phyloP scores from a whole-genome alignment of 345 rosid species.

The Populus ilicifolia region DNA sequence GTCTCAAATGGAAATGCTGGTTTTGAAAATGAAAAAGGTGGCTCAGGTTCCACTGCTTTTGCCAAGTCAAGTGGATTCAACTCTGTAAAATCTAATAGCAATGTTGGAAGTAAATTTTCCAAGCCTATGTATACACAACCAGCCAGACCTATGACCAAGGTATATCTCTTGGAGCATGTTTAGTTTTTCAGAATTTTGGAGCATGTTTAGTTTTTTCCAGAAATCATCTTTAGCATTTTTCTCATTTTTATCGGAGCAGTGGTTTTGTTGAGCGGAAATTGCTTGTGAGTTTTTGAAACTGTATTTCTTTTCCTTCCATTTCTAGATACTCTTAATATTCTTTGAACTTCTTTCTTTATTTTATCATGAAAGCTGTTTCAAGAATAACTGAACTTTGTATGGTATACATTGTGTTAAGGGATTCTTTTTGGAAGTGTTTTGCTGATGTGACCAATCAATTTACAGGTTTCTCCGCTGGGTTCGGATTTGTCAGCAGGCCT shows the following conservation, averaged over 20 bases:
- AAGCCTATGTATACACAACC: slow-evolving; percentile 28
- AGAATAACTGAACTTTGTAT: background rate
- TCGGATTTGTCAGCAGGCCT: slow-evolving; percentile 36
- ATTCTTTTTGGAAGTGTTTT: slow-evolving; percentile 6
- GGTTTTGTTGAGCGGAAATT: background rate
- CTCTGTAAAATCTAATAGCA: slow-evolving; percentile 32
- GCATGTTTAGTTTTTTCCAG: background rate
- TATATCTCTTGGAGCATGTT: slow-evolving; percentile 10
- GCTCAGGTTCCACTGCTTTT: slow-evolving; percentile 28
- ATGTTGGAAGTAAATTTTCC: slow-evolving; percentile 28
- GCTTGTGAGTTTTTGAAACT: background rate
- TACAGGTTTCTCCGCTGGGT: slow-evolving; percentile 35
- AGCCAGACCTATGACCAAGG: slow-evolving; percentile 46
- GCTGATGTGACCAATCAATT: slow-evolving; percentile 2
- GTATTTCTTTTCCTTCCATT: background rate
- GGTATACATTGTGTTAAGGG: background rate
- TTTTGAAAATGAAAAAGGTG: slow-evolving; percentile 30
- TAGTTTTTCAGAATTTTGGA: background rate
- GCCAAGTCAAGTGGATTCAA: slow-evolving; percentile 23
- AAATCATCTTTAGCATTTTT: background rate
- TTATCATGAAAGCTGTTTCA: background rate
- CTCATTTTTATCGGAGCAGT: background rate
- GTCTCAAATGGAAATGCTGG: slow-evolving; percentile 33
- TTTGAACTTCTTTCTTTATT: background rate
- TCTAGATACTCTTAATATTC: background rate